Evolutionary conservation across 148 eudicot species (phyloP), one percentile per base, ranked within the genome.

Genomic region (Camellia sinensis): DNA sequence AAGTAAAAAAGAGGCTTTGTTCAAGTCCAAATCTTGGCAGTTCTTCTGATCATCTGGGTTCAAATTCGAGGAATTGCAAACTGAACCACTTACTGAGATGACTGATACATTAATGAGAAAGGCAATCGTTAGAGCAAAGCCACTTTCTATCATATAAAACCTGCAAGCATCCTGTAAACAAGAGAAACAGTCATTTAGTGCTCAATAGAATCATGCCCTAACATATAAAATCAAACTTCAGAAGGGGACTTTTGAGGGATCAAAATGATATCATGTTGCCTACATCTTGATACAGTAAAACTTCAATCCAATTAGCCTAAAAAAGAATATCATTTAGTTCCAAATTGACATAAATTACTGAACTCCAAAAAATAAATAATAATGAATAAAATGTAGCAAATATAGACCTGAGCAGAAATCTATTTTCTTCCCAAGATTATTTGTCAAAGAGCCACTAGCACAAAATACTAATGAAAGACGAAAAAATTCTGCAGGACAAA

Each of bases 61-160:
- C 86, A 94, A 70, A 85, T 73, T 84, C 37, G 94, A 80, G 41
- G 97, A 90, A 84, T 82, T 86, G 89, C 99, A 97, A 82, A 97
- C 98, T 53, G 97, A 83, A 81, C 99, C 99, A 82, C 91, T 97
- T 53, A 97, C 95, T 71, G 99, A 92, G 81, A 97, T 94, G 73
- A 97, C 92, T 18, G 95, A 94, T 63, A 97, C 76, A 71, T 97
- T 97, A 65, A 97, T 97, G 83, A 92, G 95, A 78, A 97, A 97
- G 10, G 99, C 97, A 73, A 97, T 85, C 70, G 82, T 73, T 50
- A 97, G 86, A 44, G 99, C 99, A 79, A 92, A 81, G 67, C 98
- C 98, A 80, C 99, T 94, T 81, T 97, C 99, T 79, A 94, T 84
- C 88, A 94, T 29, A 79, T 97, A 97, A 84, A 89, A 97, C 82